phyloP scores from a whole-genome alignment of 2,329 filamentous ascomycete species.

The Domatiomyces globalis region DNA sequence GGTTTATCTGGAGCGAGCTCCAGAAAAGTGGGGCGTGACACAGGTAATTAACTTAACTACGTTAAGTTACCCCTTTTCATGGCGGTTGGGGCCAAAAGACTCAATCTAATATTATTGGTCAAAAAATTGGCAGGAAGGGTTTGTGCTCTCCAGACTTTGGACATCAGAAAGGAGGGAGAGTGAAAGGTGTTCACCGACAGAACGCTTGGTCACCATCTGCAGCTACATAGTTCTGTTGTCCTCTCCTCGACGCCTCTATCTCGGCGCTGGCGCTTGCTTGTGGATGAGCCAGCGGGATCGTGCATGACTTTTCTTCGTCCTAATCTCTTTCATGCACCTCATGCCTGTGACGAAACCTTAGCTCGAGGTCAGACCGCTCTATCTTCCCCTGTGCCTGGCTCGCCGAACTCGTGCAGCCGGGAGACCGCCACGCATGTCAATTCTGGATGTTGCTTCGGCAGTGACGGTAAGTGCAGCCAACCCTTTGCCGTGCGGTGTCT shows the following conservation, averaged over 20 bases:
- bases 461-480: background rate
- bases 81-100: background rate
- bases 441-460: background rate
- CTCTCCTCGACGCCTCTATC: background rate
- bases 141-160: background rate
- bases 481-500: background rate
- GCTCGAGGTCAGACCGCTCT: background rate
- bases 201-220: background rate
- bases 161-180: background rate
- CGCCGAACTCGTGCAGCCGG: background rate
- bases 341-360: background rate
- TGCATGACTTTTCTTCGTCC: background rate
- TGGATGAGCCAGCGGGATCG: background rate
- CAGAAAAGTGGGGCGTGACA: no score
- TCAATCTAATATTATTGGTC: background rate
- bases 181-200: background rate
- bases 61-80: background rate
- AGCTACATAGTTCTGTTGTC: background rate
- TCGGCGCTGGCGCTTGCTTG: background rate
- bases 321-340: background rate
- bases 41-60: no score
- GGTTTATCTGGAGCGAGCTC: no score
- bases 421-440: background rate
- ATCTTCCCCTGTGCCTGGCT: background rate
- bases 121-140: background rate